These are phyloP conservation scores for Avicennia marina DNA, from an alignment of 257 asterid species.

Conservation along the genomic window DNA sequence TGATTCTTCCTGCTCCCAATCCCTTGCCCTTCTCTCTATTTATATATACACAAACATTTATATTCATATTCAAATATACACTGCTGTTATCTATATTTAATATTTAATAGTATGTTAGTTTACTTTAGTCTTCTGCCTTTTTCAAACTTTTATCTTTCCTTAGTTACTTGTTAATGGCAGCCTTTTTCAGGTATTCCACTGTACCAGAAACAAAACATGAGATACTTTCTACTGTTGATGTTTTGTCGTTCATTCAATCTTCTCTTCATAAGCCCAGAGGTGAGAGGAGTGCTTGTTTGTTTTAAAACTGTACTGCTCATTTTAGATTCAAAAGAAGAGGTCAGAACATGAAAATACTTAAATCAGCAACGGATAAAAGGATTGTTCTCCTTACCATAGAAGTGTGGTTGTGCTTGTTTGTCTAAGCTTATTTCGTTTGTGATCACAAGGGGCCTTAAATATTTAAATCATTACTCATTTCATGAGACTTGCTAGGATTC, in stretches of 20 bases:
- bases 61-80: not conserved
- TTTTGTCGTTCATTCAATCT: conserved; percentile 50
- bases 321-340: not conserved
- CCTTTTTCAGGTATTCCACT: conserved; percentile 74
- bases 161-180: conserved; percentile 48
- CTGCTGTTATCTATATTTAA: conserved; percentile 1
- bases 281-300: conserved; percentile 20
- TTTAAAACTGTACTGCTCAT: conserved; percentile 4
- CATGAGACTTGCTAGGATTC: not conserved
- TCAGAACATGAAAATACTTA: not conserved
- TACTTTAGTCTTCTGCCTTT: conserved; percentile 9
- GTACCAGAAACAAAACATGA: conserved; percentile 26
- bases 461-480: not conserved
- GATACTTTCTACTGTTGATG: conserved; percentile 25
- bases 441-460: not conserved
- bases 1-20: not conserved
- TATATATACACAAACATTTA: not conserved
- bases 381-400: not conserved
- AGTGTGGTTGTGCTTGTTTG: not conserved
- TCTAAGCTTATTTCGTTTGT: conserved; percentile 1
- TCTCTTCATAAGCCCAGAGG: conserved; percentile 59
- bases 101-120: conserved; percentile 2
- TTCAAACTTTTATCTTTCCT: conserved; percentile 29
- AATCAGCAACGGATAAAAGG: not conserved
- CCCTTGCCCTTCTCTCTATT: not conserved